phyloP scores from a whole-genome alignment of 2,329 filamentous ascomycete genomes.

The Colletotrichum lentis region DNA sequence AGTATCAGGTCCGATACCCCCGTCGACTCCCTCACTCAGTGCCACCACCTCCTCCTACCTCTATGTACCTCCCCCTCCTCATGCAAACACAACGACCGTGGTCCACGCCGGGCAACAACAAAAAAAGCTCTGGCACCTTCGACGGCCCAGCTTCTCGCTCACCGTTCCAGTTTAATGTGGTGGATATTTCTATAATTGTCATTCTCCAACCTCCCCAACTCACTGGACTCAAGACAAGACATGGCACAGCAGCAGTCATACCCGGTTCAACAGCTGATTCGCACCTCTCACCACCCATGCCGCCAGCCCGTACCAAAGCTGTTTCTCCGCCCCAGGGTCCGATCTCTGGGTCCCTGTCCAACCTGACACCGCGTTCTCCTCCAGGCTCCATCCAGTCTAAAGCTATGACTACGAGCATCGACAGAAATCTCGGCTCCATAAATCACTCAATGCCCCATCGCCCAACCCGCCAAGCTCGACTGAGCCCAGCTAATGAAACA shows the following conservation, averaged over 20 bases:
- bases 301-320: conserved; percentile 14
- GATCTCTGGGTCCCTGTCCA: conserved; percentile 7
- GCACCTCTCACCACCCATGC: conserved; percentile 16
- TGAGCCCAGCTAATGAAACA: conserved; percentile 35
- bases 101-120: conserved; percentile 19
- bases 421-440: conserved; percentile 22
- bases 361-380: neutral
- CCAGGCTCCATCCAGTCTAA: conserved; percentile 1
- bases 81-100: conserved; percentile 9
- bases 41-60: too few species aligned
- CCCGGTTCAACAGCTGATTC: conserved; percentile 25
- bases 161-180: conserved; percentile 32
- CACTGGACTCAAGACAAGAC: conserved; percentile 32
- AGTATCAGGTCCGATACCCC: conserved; percentile 32
- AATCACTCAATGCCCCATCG: conserved; percentile 36
- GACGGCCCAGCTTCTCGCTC: conserved; percentile 17
- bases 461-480: conserved; percentile 33
- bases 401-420: conserved; percentile 3
- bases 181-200: conserved; percentile 17
- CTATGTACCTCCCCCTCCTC: too few species aligned
- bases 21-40: too few species aligned
- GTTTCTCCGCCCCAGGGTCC: neutral
- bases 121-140: conserved; percentile 29
- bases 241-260: conserved; percentile 27
- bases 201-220: conserved; percentile 27